phyloP scores from a whole-genome alignment of 805 yeast species.

The Brettanomyces anomalus region DNA sequence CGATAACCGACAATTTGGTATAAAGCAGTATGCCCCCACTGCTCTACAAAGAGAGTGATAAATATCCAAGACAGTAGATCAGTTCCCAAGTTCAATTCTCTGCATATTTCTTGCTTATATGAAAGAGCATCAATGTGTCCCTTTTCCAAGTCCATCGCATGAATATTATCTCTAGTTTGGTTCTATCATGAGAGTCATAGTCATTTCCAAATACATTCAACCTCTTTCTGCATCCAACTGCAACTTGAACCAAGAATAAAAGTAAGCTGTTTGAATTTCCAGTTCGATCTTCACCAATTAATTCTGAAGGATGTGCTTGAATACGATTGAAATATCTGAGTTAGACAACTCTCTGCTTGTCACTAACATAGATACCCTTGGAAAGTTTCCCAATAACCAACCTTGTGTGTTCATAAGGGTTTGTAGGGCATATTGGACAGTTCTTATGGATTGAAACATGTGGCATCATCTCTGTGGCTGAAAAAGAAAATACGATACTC shows the following conservation, averaged over 20 bases:
- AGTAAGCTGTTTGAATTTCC: conserved; percentile 1
- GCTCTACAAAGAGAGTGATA: not conserved
- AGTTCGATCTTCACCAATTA: conserved; percentile 1
- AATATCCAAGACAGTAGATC: conserved; percentile 1
- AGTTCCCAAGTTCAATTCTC: conserved; percentile 1
- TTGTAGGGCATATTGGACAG: conserved; percentile 1
- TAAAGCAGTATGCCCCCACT: not conserved
- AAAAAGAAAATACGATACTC: conserved; percentile 1
- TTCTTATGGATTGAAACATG: not conserved
- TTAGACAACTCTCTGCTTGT: not conserved
- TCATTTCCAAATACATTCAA: conserved; percentile 1
- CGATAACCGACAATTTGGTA: conserved; percentile 1
- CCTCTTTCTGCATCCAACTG: conserved; percentile 1
- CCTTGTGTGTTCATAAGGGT: conserved; percentile 1
- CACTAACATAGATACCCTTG: not conserved
- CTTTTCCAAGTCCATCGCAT: conserved; percentile 1
- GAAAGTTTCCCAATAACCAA: not conserved
- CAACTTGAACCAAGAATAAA: conserved; percentile 1
- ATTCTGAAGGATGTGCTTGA: conserved; percentile 1
- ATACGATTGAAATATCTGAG: conserved; percentile 1
- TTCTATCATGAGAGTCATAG: conserved; percentile 2
- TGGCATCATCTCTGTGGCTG: conserved; percentile 2
- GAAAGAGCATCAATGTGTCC: not conserved
- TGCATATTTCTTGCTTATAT: not conserved
- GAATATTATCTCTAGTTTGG: conserved; percentile 1